Evolutionary conservation across 805 yeast genomes (phyloP), one percentile per base, ranked within the genome.

Genomic region (Geotrichum ghanense): DNA sequence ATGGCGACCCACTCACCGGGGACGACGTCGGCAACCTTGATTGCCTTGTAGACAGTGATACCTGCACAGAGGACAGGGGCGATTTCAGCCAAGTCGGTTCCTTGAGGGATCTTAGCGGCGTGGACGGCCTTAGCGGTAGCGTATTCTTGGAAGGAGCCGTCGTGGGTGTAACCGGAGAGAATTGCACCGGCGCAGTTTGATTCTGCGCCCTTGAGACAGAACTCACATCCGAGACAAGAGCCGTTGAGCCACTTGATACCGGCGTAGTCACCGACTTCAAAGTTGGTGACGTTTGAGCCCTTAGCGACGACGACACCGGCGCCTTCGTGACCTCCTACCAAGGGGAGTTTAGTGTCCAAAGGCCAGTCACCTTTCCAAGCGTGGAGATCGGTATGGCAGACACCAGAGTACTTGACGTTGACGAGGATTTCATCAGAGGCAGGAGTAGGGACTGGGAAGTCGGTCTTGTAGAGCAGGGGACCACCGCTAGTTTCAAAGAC

Each of bases 291-390:
- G 66, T 55, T 89, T 90, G 58, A 74, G 69, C 47, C 78, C 86
- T n/a, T n/a, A n/a, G n/a, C n/a, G 50, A 81, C 89, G 53, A 83
- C 88, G 44, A 73, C 72, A 61, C 89, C 90, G 21, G 87, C 86
- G 68, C 88, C 89, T 68, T 83, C 90, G 67, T 83, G 90, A 57
- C 90, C 90, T 54, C 87, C 88, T 45, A 82, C 86, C 56, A 80
- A 68, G n/a, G n/a, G n/a, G n/a, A n/a, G n/a, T 22, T 54, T 39
- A 2, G 20, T 34, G 17, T 88, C 87, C 51, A 80, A 69, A 43
- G 89, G 88, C 89, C 90, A 84, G 68, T 85, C 94, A 62, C 92
- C 92, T 61, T 81, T 75, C 86, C 88, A 82, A 43, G 89, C 92
- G 71, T 85, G 95, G 65, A 85, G 74, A 61, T 84, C 95, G 37